Conservation (phyloP, 805 yeast genomes). For the Torulaspora maleeae region DNA sequence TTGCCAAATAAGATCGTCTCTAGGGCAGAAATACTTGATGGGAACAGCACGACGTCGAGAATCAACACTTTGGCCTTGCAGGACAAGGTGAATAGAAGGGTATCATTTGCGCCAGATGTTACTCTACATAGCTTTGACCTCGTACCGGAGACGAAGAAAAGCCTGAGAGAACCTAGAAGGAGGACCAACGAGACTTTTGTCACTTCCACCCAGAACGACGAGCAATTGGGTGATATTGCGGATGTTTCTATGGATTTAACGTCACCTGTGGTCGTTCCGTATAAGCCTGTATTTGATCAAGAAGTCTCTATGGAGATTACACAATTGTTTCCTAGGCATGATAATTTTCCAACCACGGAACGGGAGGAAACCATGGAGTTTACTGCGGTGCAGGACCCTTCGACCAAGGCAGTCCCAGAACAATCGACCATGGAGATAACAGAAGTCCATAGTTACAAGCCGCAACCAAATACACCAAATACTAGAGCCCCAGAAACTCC, state of each 20-base stretch:
- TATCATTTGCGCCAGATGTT: constrained; percentile 74
- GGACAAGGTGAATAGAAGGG: constrained; percentile 43
- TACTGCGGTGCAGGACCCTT: constrained; percentile 13
- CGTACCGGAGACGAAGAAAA: constrained; percentile 25
- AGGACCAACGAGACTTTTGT: constrained; percentile 8
- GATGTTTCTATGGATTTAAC: constrained; percentile 11
- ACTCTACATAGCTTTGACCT: constrained; percentile 55
- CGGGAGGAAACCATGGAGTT: constrained; percentile 18
- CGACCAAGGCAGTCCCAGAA: background rate
- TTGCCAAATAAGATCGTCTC: constrained; percentile 7
- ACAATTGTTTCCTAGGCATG: constrained; percentile 19
- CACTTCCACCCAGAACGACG: constrained; percentile 14
- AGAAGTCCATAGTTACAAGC: constrained; percentile 5
- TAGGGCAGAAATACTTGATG: constrained; percentile 17
- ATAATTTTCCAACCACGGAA: background rate
- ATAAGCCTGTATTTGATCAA: constrained; percentile 8
- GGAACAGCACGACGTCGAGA: constrained; percentile 32
- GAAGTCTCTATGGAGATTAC: constrained; percentile 26
- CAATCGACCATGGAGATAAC: constrained; percentile 13
- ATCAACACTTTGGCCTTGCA: constrained; percentile 20
- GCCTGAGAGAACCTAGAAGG: constrained; percentile 23
- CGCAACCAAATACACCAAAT: background rate
- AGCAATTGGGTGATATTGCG: background rate
- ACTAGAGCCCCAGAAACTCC: constrained; percentile 4
- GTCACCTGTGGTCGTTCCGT: constrained; percentile 1